Evolutionary conservation across 352 stramenopile species (phyloP).

Genomic region (Globisporangium alternatum): DNA sequence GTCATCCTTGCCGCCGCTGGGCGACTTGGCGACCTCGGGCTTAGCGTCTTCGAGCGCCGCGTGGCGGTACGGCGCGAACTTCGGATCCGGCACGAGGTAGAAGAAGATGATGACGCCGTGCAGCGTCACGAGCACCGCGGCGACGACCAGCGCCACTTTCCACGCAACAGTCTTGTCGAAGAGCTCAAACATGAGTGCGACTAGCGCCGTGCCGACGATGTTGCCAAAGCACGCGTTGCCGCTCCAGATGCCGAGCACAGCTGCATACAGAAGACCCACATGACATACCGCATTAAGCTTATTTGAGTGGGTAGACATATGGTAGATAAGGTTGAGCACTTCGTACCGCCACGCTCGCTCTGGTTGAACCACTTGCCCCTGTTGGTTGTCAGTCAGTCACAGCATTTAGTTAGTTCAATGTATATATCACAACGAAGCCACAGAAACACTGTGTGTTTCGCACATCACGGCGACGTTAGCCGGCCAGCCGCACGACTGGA

Average conservation of each 20-base stretch:
- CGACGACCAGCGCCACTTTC: slow-evolving; percentile 89
- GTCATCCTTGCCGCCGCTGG: slow-evolving; percentile 20
- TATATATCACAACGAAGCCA: slow-evolving; percentile 48
- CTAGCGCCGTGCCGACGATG: slow-evolving; percentile 90
- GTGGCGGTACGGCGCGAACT: slow-evolving; percentile 54
- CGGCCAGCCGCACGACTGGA: slow-evolving; percentile 79
- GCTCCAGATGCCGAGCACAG: slow-evolving; percentile 94
- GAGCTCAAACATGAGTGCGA: slow-evolving; percentile 72
- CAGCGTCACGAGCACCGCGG: slow-evolving; percentile 75
- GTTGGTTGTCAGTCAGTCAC: neutral
- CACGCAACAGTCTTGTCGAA: slow-evolving; percentile 80
- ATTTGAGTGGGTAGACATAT: slow-evolving; percentile 3
- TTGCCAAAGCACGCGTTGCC: slow-evolving; percentile 97
- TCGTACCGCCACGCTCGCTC: slow-evolving; percentile 56
- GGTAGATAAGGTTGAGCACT: neutral
- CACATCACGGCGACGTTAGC: slow-evolving; percentile 80
- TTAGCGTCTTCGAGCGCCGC: slow-evolving; percentile 45
- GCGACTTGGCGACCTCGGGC: slow-evolving; percentile 32
- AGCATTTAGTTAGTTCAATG: slow-evolving; percentile 26
- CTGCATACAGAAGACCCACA: slow-evolving; percentile 24
- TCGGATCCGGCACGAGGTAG: slow-evolving; percentile 73
- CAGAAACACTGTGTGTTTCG: slow-evolving; percentile 27
- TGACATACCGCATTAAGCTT: neutral
- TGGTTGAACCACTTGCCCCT: slow-evolving; percentile 95
- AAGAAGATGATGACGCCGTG: slow-evolving; percentile 88